These are phyloP conservation scores for Yamadazyma jaroonii DNA, from an alignment of 1,139 yeast genomes.

Conservation along the genomic window DNA sequence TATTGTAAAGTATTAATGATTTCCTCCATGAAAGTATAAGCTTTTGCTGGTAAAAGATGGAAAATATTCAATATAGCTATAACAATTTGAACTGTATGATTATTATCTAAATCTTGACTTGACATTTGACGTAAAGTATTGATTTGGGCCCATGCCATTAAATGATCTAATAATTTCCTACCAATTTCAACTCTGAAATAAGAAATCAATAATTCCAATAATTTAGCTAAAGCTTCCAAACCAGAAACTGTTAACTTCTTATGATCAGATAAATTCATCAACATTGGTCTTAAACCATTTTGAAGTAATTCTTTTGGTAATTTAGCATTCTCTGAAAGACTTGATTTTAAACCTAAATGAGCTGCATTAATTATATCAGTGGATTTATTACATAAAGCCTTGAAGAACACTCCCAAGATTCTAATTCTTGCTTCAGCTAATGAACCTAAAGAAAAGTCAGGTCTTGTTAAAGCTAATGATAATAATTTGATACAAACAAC, in stretches of 20 bases:
- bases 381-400: slow-evolving; percentile 84
- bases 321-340: slow-evolving; percentile 81
- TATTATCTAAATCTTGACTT: slow-evolving; percentile 71
- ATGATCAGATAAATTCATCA: slow-evolving; percentile 92
- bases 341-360: slow-evolving; percentile 79
- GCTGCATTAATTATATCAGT: slow-evolving; percentile 92
- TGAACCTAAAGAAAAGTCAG: slow-evolving; percentile 72
- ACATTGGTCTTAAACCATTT: slow-evolving; percentile 90
- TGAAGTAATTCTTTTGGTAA: slow-evolving; percentile 91
- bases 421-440: slow-evolving; percentile 82
- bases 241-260: slow-evolving; percentile 87
- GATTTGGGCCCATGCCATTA: slow-evolving; percentile 96
- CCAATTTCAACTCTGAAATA: slow-evolving; percentile 98
- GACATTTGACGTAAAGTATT: slow-evolving; percentile 68
- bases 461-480: slow-evolving; percentile 79
- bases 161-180: slow-evolving; percentile 83
- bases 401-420: slow-evolving; percentile 91
- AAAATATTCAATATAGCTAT: slow-evolving; percentile 90
- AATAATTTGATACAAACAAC: slow-evolving; percentile 85
- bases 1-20: slow-evolving; percentile 71
- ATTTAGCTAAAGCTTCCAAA: slow-evolving; percentile 83
- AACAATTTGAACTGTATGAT: slow-evolving; percentile 79
- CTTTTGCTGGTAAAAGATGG: slow-evolving; percentile 88
- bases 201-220: slow-evolving; percentile 81
- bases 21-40: slow-evolving; percentile 88